A percentile compares a stretch with the other conserved stretches of the same genome.
Evolutionary conservation across 176 grass and related monocot species (phyloP).

Genomic region (Aegilops longissima): DNA sequence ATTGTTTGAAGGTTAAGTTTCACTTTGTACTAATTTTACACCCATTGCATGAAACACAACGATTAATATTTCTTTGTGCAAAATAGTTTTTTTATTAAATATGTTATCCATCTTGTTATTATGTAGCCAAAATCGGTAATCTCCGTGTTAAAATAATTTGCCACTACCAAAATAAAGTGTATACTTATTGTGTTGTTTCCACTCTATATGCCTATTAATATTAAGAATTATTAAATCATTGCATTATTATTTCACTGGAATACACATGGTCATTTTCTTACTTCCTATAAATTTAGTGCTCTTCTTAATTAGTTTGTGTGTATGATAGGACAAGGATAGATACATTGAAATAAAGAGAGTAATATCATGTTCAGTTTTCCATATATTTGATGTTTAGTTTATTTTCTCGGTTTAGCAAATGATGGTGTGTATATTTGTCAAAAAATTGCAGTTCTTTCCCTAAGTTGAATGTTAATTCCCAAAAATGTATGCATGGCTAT

Average conservation of each 20-base stretch:
- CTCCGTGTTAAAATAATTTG: no score
- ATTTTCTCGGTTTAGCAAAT: background rate
- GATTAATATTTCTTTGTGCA: background rate
- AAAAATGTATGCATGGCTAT: background rate
- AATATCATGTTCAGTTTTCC: background rate
- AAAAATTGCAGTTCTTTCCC: background rate
- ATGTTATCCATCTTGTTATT: no score
- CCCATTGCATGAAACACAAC: background rate
- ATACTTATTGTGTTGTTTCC: no score
- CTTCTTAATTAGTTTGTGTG: background rate
- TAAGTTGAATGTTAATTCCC: background rate
- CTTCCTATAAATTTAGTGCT: background rate
- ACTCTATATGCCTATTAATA: background rate
- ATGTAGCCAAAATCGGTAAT: no score
- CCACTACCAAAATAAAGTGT: no score
- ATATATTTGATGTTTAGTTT: background rate
- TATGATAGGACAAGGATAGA: background rate
- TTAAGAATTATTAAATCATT: background rate
- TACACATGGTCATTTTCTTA: background rate
- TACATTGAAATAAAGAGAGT: background rate
- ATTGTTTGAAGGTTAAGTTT: background rate
- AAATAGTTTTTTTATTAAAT: no score
- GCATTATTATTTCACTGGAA: background rate
- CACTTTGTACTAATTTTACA: background rate
- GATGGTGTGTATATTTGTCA: background rate